These are phyloP conservation scores for Metschnikowia henanensis DNA, from an alignment of 805 yeast species.

Conservation along the genomic window DNA sequence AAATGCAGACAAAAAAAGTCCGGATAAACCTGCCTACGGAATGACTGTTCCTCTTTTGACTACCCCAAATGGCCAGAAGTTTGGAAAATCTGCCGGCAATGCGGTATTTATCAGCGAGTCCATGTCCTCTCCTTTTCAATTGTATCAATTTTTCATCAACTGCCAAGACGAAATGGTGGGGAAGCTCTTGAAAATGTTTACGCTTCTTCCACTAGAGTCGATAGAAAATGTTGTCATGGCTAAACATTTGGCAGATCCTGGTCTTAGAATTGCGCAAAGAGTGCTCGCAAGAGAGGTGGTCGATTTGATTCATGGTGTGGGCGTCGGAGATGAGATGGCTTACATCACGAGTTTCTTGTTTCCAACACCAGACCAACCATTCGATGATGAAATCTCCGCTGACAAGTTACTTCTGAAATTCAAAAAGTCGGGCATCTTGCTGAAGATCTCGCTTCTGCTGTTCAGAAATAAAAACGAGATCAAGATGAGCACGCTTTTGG, in stretches of 20 bases:
- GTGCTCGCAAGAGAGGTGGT: slow-evolving; percentile 81
- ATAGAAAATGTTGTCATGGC: slow-evolving; percentile 51
- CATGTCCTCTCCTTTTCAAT: slow-evolving; percentile 76
- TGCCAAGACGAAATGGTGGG: slow-evolving; percentile 75
- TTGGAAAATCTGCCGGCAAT: slow-evolving; percentile 97
- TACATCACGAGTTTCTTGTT: slow-evolving; percentile 67
- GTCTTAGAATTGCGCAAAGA: slow-evolving; percentile 69
- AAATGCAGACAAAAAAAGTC: not conserved
- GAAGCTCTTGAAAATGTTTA: slow-evolving; percentile 70
- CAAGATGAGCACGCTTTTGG: slow-evolving; percentile 54
- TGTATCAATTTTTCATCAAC: slow-evolving; percentile 84
- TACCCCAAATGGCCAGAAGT: slow-evolving; percentile 86
- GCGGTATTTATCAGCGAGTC: slow-evolving; percentile 81
- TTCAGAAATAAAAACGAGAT: slow-evolving; percentile 29
- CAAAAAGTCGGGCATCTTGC: slow-evolving; percentile 55
- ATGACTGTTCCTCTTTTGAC: slow-evolving; percentile 88
- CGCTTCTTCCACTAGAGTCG: slow-evolving; percentile 65
- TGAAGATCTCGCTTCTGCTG: slow-evolving; percentile 28
- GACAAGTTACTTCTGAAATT: slow-evolving; percentile 57
- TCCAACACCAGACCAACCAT: slow-evolving; percentile 53
- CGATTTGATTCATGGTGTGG: slow-evolving; percentile 83
- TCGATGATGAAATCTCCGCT: slow-evolving; percentile 45
- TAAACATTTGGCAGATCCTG: slow-evolving; percentile 59
- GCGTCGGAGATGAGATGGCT: slow-evolving; percentile 67
- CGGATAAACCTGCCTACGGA: slow-evolving; percentile 51